Evolutionary conservation across 495 filamentous ascomycete species (phyloP).

Genomic region (Penicillium manginii): DNA sequence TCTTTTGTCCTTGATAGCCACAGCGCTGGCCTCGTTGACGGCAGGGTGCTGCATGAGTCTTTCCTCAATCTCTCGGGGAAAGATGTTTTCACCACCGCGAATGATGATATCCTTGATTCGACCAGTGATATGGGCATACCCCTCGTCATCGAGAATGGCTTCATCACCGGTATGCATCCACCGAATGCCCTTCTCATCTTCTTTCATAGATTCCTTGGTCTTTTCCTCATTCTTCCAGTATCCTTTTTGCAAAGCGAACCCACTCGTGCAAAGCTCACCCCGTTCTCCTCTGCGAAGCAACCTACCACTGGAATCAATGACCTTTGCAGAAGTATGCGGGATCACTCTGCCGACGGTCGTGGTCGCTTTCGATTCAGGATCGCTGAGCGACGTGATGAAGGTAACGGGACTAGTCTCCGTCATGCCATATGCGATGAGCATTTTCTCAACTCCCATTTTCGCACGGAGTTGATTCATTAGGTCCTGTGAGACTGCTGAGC

Average conservation of each 20-base stretch:
- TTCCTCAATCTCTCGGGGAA: constrained; percentile 31
- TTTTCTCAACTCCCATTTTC: constrained; percentile 23
- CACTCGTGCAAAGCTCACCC: constrained; percentile 75
- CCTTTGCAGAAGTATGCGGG: constrained; percentile 74
- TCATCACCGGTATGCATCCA: constrained; percentile 37
- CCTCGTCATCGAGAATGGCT: constrained; percentile 24
- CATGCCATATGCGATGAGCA: constrained; percentile 32
- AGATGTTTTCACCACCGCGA: constrained; percentile 49
- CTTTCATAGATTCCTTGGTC: constrained; percentile 66
- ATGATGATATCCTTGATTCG: constrained; percentile 71
- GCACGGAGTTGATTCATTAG: constrained; percentile 21
- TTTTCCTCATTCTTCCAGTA: constrained; percentile 71
- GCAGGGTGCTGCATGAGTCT: constrained; percentile 19
- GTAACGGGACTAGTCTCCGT: constrained; percentile 27
- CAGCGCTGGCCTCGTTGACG: constrained; percentile 26
- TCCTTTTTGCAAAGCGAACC: constrained; percentile 81
- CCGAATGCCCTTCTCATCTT: constrained; percentile 25
- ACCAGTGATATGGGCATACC: constrained; percentile 46
- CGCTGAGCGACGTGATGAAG: constrained; percentile 18
- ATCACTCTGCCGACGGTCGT: constrained; percentile 63
- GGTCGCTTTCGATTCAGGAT: constrained; percentile 17
- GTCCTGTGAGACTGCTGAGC: constrained; percentile 19
- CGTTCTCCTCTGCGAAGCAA: constrained; percentile 57
- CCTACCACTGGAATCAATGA: constrained; percentile 62
- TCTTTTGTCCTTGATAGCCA: constrained; percentile 23